phyloP scores from a whole-genome alignment of 2,329 filamentous ascomycete species.

The Claviceps sp. region DNA sequence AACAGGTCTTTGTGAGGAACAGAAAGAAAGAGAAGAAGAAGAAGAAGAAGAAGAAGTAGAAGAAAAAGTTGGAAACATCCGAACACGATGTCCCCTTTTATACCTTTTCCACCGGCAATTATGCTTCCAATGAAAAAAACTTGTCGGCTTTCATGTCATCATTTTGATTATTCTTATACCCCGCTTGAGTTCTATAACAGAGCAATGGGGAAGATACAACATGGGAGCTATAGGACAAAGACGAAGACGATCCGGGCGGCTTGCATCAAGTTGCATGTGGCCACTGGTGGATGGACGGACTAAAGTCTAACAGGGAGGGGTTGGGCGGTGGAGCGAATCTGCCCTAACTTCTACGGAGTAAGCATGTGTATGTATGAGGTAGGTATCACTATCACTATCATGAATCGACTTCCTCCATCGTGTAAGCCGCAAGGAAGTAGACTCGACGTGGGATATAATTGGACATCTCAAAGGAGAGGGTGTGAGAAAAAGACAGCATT shows the following conservation, averaged over 20 bases:
- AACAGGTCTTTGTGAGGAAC: not conserved
- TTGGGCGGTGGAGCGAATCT: not conserved
- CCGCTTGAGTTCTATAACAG: conserved; percentile 23
- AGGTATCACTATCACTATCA: too few relatives aligned
- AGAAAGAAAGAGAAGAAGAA: conserved; percentile 4
- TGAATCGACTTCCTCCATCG: not conserved
- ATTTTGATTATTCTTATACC: conserved; percentile 22
- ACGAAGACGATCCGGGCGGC: not conserved
- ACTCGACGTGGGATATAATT: conserved; percentile 1
- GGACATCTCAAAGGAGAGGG: conserved; percentile 9
- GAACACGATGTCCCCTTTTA: conserved; percentile 47
- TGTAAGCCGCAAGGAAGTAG: not conserved
- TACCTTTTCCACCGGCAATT: conserved; percentile 33
- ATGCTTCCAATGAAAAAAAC: conserved; percentile 24
- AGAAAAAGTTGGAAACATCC: conserved; percentile 15
- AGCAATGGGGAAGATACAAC: conserved; percentile 16
- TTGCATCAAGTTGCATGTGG: conserved; percentile 12
- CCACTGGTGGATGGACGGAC: conserved; percentile 17
- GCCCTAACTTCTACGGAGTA: too few relatives aligned
- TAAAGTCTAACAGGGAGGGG: conserved; percentile 14
- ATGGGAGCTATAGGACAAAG: not conserved
- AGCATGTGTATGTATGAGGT: not conserved
- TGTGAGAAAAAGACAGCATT: conserved; percentile 10
- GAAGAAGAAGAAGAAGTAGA: conserved; percentile 39
- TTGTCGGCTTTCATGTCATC: conserved; percentile 31